phyloP scores from a whole-genome alignment of 2,329 filamentous ascomycete genomes.

The Rutstroemia sp. region DNA sequence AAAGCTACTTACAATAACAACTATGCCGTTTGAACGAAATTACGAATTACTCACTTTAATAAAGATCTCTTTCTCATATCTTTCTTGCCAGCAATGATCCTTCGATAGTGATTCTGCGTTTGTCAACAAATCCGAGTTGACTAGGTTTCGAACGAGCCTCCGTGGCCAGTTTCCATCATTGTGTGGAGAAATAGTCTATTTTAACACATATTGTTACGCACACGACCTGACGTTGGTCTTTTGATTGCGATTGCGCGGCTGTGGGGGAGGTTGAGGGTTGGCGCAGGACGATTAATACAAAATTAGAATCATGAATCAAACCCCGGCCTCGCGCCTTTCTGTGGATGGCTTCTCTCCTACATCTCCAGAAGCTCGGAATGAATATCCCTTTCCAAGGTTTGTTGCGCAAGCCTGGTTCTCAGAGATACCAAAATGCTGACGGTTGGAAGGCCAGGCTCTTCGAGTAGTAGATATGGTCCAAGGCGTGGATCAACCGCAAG shows the following conservation, averaged over 20 bases:
- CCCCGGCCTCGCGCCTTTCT: slow-evolving; percentile 37
- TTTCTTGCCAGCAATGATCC: slow-evolving; percentile 26
- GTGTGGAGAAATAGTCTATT: not conserved
- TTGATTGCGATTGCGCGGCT: slow-evolving; percentile 5
- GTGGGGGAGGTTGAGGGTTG: slow-evolving; percentile 21
- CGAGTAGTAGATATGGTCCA: slow-evolving; percentile 36
- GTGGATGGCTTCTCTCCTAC: slow-evolving; percentile 38
- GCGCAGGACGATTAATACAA: not conserved
- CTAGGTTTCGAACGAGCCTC: slow-evolving; percentile 14
- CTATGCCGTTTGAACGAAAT: not conserved
- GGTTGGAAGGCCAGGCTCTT: slow-evolving; percentile 24
- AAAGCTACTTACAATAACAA: not conserved
- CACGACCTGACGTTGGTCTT: not conserved
- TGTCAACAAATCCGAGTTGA: slow-evolving; percentile 17
- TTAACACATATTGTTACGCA: not conserved
- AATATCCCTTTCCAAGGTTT: slow-evolving; percentile 49
- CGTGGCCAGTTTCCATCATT: slow-evolving; percentile 16
- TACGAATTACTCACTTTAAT: not conserved
- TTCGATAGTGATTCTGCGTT: slow-evolving; percentile 22
- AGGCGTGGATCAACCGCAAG: slow-evolving; percentile 79
- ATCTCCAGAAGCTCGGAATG: slow-evolving; percentile 34
- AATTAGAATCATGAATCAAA: slow-evolving; percentile 31
- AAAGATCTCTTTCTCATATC: not conserved
- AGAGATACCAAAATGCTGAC: slow-evolving; percentile 37
- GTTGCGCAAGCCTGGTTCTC: slow-evolving; percentile 26